A percentile compares a stretch with the other conserved stretches of the same genome.
These are phyloP conservation scores for Pelargonium cotyledonis DNA, from an alignment of 441 rosid species.

Conservation along the genomic window DNA sequence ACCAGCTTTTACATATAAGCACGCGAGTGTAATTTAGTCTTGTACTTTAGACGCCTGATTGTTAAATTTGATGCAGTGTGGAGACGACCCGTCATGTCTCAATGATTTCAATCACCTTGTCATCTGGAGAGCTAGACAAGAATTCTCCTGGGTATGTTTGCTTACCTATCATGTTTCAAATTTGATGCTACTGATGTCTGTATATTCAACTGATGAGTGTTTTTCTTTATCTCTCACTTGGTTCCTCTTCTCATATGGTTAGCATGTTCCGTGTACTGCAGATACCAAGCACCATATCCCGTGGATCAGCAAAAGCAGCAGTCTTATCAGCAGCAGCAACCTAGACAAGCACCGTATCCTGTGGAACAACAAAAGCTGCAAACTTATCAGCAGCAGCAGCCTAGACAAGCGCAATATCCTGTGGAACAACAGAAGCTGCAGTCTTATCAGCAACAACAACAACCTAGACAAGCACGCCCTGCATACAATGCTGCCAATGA, in stretches of 20 bases:
- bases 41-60: slow-evolving; percentile 2
- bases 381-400: slow-evolving; percentile 41
- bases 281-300: slow-evolving; percentile 74
- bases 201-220: background rate
- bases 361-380: slow-evolving; percentile 50
- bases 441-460: slow-evolving; percentile 37
- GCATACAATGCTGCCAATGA: slow-evolving; percentile 50
- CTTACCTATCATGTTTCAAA: background rate
- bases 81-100: slow-evolving; percentile 91
- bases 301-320: slow-evolving; percentile 50
- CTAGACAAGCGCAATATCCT: slow-evolving; percentile 47
- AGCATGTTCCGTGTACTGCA: slow-evolving; percentile 16
- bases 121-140: slow-evolving; percentile 54
- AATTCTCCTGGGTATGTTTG: slow-evolving; percentile 71
- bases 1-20: background rate
- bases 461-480: slow-evolving; percentile 36
- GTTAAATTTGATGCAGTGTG: slow-evolving; percentile 53
- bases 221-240: no score
- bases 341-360: slow-evolving; percentile 48
- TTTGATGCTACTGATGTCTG: background rate
- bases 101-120: slow-evolving; percentile 81
- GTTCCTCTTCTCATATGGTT: background rate
- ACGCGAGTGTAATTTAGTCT: background rate
- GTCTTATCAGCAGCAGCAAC: slow-evolving; percentile 42
- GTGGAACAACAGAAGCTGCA: slow-evolving; percentile 50